Base-by-base conservation (phyloP, 176 grass and related monocot species). In the Aegilops tauschii region DNA sequence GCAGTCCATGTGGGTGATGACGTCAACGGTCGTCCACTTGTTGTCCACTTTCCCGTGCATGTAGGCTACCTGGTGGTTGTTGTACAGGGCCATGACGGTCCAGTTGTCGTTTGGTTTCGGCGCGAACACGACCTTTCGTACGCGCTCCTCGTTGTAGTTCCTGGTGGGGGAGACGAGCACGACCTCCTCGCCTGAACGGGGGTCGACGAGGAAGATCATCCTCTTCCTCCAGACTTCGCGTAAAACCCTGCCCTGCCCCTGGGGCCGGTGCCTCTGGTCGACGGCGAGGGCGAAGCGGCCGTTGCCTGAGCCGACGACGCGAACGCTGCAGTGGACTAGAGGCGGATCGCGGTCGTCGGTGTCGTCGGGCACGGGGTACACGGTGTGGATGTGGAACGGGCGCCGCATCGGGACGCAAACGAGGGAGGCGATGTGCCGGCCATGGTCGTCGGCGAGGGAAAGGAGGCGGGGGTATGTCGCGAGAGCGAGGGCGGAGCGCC, bases 91-190 rank as follows among this genome's bases (percentile, higher is more conserved):
- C 37, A 73, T 10, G 2, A 3, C 5, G 9, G 35, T 27, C 80
- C 72, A 88, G 23, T 21, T 21, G 76, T 80, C 56, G 3, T 31
- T 6, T 0, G 2, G n/a, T n/a, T 64, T 7, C 2, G 87, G 81
- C 37, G 75, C 40, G 30, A 89, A 80, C 39, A 80, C 81, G 29
- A 84, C 2, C 75, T 84, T 89, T n/a, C 0, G 36, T 29, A 79
- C 81, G 9, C 3, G 11, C 30, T 44, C 50, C 16, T 54, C 50
- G 16, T 18, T 0, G n/a, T 16, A 1, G 6, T 13, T 36, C 69
- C 12, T 12, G 18, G 56, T 3, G 2, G 21, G 58, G 61, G 20
- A 11, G 8, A 3, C 12, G 16, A 58, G 4, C 47, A 54, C 2
- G 75, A 89, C 9, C 6, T 64, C 17, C 37, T 52, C 29, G 6